Evolutionary conservation across 345 rosid species (phyloP).

Genomic region (Psidium guajava): DNA sequence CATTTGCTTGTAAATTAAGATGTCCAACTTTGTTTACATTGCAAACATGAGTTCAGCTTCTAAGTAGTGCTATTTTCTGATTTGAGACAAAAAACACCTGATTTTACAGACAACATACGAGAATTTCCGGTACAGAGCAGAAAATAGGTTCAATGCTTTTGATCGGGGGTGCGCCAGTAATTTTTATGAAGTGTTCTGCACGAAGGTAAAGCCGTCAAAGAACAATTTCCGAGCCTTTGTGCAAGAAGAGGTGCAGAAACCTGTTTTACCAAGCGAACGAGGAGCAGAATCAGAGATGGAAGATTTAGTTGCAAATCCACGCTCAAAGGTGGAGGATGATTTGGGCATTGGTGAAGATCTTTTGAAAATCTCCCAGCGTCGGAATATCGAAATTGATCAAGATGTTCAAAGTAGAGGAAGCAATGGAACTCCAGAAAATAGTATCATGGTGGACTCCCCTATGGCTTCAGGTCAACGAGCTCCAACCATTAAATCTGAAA

Average conservation of each 20-base stretch:
- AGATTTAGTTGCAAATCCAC: constrained; percentile 38
- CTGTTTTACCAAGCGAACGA: constrained; percentile 30
- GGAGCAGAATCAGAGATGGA: constrained; percentile 34
- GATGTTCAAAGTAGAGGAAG: constrained; percentile 59
- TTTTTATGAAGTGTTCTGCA: constrained; percentile 69
- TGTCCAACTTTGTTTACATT: not conserved
- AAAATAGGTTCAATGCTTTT: constrained; percentile 51
- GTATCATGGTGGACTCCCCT: constrained; percentile 40
- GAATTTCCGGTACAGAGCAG: constrained; percentile 81
- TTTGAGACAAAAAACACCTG: not conserved
- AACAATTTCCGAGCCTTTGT: constrained; percentile 62
- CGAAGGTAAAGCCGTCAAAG: constrained; percentile 59
- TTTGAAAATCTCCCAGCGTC: constrained; percentile 82
- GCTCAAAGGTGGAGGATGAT: constrained; percentile 90
- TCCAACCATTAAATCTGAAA: constrained; percentile 49
- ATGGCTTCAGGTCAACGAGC: constrained; percentile 50
- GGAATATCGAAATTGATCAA: constrained; percentile 49
- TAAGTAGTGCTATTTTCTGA: not conserved
- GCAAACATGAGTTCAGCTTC: not conserved
- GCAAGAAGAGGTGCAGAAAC: constrained; percentile 45
- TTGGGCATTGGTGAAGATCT: constrained; percentile 83
- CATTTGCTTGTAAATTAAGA: not conserved
- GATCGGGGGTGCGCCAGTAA: constrained; percentile 50
- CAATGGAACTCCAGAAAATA: constrained; percentile 44
- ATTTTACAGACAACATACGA: constrained; percentile 85